Conservation (phyloP, 2,329 filamentous ascomycete genomes). For the Pseudogymnoascus sp. region DNA sequence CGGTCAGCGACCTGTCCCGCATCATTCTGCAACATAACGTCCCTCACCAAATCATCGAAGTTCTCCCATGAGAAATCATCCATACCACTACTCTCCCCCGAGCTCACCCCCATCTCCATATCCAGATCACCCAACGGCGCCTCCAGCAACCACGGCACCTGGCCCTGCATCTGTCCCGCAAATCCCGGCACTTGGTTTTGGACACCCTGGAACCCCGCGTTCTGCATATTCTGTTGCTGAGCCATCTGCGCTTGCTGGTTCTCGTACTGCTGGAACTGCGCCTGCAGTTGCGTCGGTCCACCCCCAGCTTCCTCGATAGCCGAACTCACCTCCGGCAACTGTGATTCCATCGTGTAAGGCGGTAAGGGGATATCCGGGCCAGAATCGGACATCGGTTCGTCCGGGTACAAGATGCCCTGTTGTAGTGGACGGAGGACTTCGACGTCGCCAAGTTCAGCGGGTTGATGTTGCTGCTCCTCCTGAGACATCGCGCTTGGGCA, state of each 20-base stretch:
- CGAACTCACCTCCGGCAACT: background rate
- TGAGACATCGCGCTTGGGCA: background rate
- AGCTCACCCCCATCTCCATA: constrained; percentile 20
- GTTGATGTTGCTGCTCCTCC: background rate
- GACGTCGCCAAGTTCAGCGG: background rate
- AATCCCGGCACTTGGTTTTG: background rate
- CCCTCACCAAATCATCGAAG: constrained; percentile 31
- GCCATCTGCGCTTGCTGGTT: constrained; percentile 14
- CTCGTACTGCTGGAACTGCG: constrained; percentile 3
- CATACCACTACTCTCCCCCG: constrained; percentile 13
- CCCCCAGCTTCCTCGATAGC: background rate
- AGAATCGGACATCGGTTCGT: background rate
- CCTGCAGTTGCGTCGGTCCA: background rate
- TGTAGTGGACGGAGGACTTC: constrained; percentile 6
- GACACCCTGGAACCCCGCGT: background rate
- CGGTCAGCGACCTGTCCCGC: constrained; percentile 12
- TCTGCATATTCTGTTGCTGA: background rate
- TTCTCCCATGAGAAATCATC: constrained; percentile 27
- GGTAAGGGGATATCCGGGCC: background rate
- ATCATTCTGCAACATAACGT: constrained; percentile 24
- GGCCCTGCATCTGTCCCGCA: background rate
- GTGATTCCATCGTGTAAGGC: background rate
- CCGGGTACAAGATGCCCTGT: background rate
- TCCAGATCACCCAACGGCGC: constrained; percentile 22
- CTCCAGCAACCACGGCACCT: constrained; percentile 23